Evolutionary conservation across 805 yeast genomes (phyloP), one percentile per base, ranked within the genome.

Genomic region (Limtongia smithiae): DNA sequence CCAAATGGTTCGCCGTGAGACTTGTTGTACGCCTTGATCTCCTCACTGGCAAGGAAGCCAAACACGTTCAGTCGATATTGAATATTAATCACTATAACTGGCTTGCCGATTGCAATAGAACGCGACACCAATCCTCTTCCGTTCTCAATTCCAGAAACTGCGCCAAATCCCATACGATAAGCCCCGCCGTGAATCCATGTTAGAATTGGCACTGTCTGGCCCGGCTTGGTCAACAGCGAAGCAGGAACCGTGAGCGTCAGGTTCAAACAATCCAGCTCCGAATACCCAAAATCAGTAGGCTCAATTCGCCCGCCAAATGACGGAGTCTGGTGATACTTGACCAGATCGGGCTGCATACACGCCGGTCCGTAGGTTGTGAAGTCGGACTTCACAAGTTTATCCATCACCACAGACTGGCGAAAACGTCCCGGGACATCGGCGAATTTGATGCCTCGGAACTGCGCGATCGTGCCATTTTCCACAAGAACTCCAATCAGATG

Each of bases 21-120:
- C 21, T 55, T 41, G 18, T 65, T 67, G 31, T 65, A 67, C 36
- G 64, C 70, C 41, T 67, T 41, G 48, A 66, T 57, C 56, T 77
- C 74, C 64, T 68, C 68, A 9, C 65, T 51, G 1, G 71, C 57
- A 21, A 72, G 42, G 50, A 72, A 72, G 3, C 77, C 76, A 60
- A 71, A 70, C 46, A 69, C 62, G 47, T 69, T 70, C 38, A 72
- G 59, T 45, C 76, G 58, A 53, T 72, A 72, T 9, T 72, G 70
- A 34, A 71, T 62, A 15, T 62, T 47, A 18, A 70, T 75, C 4
- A 71, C 56, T 15, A 73, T 68, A 36, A 65, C 69, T 50, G 71
- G 72, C 12, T 65, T 51, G 1, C 51, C 48, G n/a, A 40, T 35
- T 9, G 35, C 51, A 8, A 54, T 40, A 2, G 57, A 50, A 40